Evolutionary conservation across 106 monocot genomes (phyloP), one percentile per base, ranked within the genome.

Genomic region (Acorus calamus): DNA sequence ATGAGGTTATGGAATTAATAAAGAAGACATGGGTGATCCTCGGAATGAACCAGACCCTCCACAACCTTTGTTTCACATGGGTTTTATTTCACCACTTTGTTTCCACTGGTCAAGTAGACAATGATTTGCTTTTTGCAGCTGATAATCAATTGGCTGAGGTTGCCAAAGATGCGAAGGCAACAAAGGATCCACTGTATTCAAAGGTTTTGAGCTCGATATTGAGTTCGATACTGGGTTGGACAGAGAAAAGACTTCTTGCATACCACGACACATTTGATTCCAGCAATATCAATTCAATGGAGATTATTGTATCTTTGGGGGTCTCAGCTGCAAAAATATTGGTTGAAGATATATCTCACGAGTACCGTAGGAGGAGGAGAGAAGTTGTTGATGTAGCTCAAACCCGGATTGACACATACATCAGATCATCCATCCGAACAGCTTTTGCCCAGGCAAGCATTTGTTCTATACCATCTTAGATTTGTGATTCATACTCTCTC

Each of bases 291-390:
- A 87, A 91, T 57, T 84, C 73, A 44, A 90, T 96, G 96, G 77
- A 90, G 46, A 76, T 61, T 70, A 81, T 96, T 66, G 90, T 96
- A 13, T 85, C 90, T 12, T 52, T 96, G 56, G 96, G 96, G 5
- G 91, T 96, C 43, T 66, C 80, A 43, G 72, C 84, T 75, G 96
- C 96, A 8, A 87, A 75, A 74, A 70, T 96, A 56, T 66, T 96
- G 52, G 87, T 91, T 8, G 90, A 96, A 79, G 96, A 96, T 78
- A 87, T n/a, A n/a, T n/a, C n/a, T n/a, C n/a, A n/a, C n/a, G n/a
- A n/a, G n/a, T n/a, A n/a, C n/a, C n/a, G n/a, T 49, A 71, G 78
- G 4, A 80, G 73, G 69, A 87, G 87, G 62, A 87, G 73, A 66
- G 94, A 89, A 67, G 89, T 81, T 68, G 76, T 81, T 66, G 96